phyloP scores from a whole-genome alignment of 129 eudicot species.

The Sambucus nigra region DNA sequence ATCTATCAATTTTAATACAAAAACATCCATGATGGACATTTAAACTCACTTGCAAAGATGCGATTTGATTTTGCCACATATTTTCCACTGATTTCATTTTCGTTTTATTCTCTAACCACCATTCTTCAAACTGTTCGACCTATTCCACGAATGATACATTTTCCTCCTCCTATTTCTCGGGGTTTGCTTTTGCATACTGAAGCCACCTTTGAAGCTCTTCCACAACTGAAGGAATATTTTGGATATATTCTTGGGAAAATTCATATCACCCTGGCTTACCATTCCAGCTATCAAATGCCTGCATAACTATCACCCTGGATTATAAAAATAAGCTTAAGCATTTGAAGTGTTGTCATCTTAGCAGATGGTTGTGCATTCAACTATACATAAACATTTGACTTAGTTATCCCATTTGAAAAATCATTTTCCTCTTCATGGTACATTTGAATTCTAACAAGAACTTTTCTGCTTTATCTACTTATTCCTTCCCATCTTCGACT shows the following conservation, averaged over 20 bases:
- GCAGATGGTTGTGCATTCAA: too few species aligned
- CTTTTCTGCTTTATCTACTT: too few species aligned
- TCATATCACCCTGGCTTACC: too few species aligned
- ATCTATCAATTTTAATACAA: not conserved
- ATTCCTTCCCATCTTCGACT: too few species aligned
- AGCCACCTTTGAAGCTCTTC: slow-evolving; percentile 64
- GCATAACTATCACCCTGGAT: too few species aligned
- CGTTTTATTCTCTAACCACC: slow-evolving; percentile 67
- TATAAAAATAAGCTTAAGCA: too few species aligned
- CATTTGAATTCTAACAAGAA: too few species aligned
- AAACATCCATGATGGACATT: not conserved
- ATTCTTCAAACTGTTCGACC: slow-evolving; percentile 42
- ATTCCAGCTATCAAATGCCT: too few species aligned
- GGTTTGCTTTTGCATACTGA: slow-evolving; percentile 33
- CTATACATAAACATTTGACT: too few species aligned
- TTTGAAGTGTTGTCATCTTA: too few species aligned
- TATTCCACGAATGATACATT: slow-evolving; percentile 46
- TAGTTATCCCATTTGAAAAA: too few species aligned
- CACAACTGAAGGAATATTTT: slow-evolving; percentile 25
- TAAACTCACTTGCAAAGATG: slow-evolving; percentile 72
- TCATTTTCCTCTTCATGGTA: too few species aligned
- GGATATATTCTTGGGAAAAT: slow-evolving; percentile 15
- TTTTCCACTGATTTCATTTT: slow-evolving; percentile 82
- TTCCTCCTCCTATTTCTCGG: slow-evolving; percentile 54
- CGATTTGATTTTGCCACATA: slow-evolving; percentile 71